Base-by-base conservation (phyloP, 2,329 filamentous ascomycete genomes). In the Diplodia corticola region DNA sequence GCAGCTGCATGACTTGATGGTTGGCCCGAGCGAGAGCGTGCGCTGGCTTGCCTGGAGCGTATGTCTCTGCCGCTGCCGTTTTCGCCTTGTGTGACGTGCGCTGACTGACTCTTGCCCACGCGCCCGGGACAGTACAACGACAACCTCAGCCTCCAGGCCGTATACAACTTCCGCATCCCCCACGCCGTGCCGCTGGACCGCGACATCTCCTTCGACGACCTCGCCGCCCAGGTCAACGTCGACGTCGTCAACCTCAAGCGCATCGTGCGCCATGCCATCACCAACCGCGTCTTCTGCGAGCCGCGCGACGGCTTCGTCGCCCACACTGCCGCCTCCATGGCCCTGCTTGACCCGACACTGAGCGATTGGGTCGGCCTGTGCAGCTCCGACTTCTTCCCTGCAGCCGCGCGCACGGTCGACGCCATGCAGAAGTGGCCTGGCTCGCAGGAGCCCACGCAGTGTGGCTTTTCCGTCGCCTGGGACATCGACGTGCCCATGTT, bases 251-350 rank as follows among this genome's bases (percentile, higher is more conserved):
- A 70, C 49, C 33, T 79, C 9, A 70, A 73, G 28, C 79, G 80
- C 24, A 68, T 82, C 0, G 53, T 81, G 26, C 79, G 80, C 13
- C 74, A 78, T 37, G 77, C 78, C 33, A 78, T 80, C 67, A 73
- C 75, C 0, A 78, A 79, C 67, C 74, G 75, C 51, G 69, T 81
- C 24, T 82, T 83, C 64, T 65, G 68, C 26, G 81, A 82, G 69
- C 79, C 78, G 0, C 64, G 71, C 15, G 68, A 72, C 3, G 79
- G 77, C 2, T 70, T 72, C 15, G 77, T 83, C 4, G 75, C 77
- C 2, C 81, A 83, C 68, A 82, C 78, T 4, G 70, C 70, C 9
- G 68, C 68, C 3, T 72, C 71, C 24, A 69, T 65, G 26, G 30
- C 61, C 20, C 33, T 69, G 46, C 57, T 64, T 7, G 67, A 69